Percentiles rank a stretch among this genome's conserved stretches.
phyloP scores from a whole-genome alignment of 2,329 filamentous ascomycete genomes.

The Ophiostoma pallidulum region DNA sequence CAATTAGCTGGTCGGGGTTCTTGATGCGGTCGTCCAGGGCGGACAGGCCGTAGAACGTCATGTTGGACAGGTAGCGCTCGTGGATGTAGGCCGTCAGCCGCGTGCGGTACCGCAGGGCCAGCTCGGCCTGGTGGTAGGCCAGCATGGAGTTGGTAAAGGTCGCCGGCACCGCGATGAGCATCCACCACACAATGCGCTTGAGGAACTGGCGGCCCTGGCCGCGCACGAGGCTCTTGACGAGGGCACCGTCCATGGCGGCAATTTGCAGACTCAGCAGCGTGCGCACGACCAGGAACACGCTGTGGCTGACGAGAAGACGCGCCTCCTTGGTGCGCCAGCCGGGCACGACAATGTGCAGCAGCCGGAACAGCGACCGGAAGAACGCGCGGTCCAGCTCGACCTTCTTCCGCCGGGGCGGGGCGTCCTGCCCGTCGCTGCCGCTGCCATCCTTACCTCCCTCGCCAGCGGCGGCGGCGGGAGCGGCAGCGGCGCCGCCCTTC shows the following conservation, averaged over 20 bases:
- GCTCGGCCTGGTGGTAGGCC: slow-evolving; percentile 91
- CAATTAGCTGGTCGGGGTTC: slow-evolving; percentile 95
- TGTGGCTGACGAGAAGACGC: slow-evolving; percentile 78
- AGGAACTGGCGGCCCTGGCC: slow-evolving; percentile 87
- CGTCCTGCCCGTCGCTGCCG: slow-evolving; percentile 18
- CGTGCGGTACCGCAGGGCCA: slow-evolving; percentile 86
- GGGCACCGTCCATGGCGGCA: slow-evolving; percentile 84
- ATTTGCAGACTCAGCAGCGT: slow-evolving; percentile 94
- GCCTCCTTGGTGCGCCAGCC: slow-evolving; percentile 85
- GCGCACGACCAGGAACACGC: slow-evolving; percentile 79
- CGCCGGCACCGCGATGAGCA: slow-evolving; percentile 89
- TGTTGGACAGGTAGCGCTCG: slow-evolving; percentile 89
- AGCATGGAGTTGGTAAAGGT: slow-evolving; percentile 99
- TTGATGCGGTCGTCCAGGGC: slow-evolving; percentile 96
- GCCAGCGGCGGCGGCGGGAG: too few relatives aligned
- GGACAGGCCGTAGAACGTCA: slow-evolving; percentile 96
- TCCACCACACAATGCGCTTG: slow-evolving; percentile 90
- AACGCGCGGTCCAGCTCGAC: slow-evolving; percentile 87
- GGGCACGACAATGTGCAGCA: slow-evolving; percentile 82
- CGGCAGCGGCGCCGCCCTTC: slow-evolving; percentile 29
- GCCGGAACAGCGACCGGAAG: slow-evolving; percentile 61
- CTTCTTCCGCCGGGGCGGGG: slow-evolving; percentile 51
- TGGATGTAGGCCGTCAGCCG: slow-evolving; percentile 91
- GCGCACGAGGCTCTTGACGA: slow-evolving; percentile 86
- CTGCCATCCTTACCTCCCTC: slow-evolving; percentile 27